phyloP scores from a whole-genome alignment of 2,329 filamentous ascomycete genomes.

The Chrysosporium keratinophilum region DNA sequence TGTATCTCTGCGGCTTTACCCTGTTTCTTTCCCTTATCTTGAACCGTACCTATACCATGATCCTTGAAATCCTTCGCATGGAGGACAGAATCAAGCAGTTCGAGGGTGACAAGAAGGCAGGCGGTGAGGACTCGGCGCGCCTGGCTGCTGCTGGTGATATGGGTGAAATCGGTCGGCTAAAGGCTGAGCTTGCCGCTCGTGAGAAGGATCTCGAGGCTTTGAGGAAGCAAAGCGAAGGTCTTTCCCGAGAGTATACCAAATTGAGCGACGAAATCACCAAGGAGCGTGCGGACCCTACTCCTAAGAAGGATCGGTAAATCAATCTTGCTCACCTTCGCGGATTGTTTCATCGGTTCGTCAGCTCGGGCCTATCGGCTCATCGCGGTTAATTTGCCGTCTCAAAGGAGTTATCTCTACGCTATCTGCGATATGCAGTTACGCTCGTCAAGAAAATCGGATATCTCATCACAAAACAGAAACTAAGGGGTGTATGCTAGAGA shows the following conservation, averaged over 20 bases:
- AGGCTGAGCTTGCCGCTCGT: conserved; percentile 59
- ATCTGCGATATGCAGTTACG: too few relatives aligned
- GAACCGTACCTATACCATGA: conserved; percentile 98
- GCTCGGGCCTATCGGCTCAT: neutral
- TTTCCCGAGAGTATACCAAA: conserved; percentile 75
- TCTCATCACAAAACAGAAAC: too few relatives aligned
- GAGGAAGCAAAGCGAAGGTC: conserved; percentile 82
- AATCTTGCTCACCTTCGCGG: neutral
- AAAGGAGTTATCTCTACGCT: too few relatives aligned
- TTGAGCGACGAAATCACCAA: conserved; percentile 72
- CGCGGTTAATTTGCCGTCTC: too few relatives aligned
- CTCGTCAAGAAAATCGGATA: too few relatives aligned
- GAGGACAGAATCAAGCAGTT: conserved; percentile 83
- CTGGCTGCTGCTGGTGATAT: conserved; percentile 61
- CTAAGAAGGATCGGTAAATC: conserved; percentile 47
- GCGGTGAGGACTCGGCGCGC: conserved; percentile 60
- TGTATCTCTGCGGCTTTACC: conserved; percentile 99
- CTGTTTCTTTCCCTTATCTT: conserved; percentile 95
- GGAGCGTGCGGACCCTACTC: conserved; percentile 32
- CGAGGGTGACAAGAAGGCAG: conserved; percentile 54
- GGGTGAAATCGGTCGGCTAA: conserved; percentile 66
- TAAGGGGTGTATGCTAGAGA: too few relatives aligned
- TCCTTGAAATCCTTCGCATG: conserved; percentile 79
- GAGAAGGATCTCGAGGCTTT: conserved; percentile 74
- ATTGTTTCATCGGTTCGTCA: neutral